A percentile compares a stretch with the other conserved stretches of the same genome.
Evolutionary conservation across 2,329 filamentous ascomycete genomes (phyloP).

Genomic region (Diaporthe vaccinii): DNA sequence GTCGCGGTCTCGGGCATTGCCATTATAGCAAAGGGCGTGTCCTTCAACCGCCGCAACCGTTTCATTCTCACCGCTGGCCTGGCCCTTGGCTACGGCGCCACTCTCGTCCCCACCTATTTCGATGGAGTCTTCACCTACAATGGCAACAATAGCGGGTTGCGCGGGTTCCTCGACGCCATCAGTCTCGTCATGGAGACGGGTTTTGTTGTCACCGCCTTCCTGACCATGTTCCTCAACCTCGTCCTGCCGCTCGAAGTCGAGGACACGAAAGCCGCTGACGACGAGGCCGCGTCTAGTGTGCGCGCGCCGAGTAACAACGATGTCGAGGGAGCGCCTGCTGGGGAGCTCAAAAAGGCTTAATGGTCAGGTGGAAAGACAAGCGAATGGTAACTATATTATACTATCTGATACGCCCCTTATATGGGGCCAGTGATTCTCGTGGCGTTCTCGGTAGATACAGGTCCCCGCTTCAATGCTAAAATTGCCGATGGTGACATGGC

Average conservation of each 20-base stretch:
- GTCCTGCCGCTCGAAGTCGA: constrained; percentile 81
- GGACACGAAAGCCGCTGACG: constrained; percentile 65
- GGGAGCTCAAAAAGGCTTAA: constrained; percentile 16
- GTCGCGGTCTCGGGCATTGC: constrained; percentile 84
- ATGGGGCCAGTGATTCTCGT: background rate
- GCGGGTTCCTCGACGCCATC: constrained; percentile 82
- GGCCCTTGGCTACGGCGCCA: constrained; percentile 79
- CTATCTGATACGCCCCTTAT: background rate
- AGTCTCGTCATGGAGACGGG: constrained; percentile 81
- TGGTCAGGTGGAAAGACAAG: background rate
- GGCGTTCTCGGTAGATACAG: constrained; percentile 25
- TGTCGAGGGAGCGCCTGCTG: constrained; percentile 6
- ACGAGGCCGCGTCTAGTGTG: constrained; percentile 9
- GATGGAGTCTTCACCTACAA: constrained; percentile 78
- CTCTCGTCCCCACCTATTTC: constrained; percentile 77
- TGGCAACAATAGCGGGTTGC: constrained; percentile 75
- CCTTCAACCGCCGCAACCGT: constrained; percentile 83
- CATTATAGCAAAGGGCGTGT: constrained; percentile 77
- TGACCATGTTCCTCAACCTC: constrained; percentile 81
- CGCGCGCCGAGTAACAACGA: constrained; percentile 13
- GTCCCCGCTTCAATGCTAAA: constrained; percentile 21
- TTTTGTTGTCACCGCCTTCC: constrained; percentile 80
- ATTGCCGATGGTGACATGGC: background rate
- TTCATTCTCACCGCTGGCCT: constrained; percentile 85
- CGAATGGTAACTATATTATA: background rate